Base-by-base conservation (phyloP, 108 stramenopile genomes). In the Aurantiochytrium sp. region DNA sequence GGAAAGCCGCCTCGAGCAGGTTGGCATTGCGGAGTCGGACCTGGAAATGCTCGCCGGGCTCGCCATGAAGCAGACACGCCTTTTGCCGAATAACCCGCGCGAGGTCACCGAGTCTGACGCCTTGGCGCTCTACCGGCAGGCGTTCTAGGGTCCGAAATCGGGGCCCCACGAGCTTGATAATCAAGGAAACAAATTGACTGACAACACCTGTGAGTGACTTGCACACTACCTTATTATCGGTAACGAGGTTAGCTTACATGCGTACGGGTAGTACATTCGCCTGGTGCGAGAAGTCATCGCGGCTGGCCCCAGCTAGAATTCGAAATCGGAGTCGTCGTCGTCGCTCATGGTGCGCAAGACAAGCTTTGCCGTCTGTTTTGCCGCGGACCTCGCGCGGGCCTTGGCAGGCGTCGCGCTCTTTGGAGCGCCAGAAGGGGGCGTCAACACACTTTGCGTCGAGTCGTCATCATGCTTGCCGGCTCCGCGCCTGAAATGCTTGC, bases 11-110 rank as follows among this genome's bases (percentile, higher is more conserved):
- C 69, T 88, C 12, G n/a, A 22, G 68, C 54, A 88, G 6, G 68
- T 88, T n/a, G 69, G 69, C 6, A 73, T 88, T 12, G 21, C 31
- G 4, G 85, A 85, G 34, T 41, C 15, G 4, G 87, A 88, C 37
- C 52, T 88, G 21, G 32, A 69, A 36, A 85, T 88, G 73, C 68
- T 88, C 34, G 68, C 87, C 27, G 21, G 41, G 36, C 22, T 52
- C 30, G 87, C 87, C 10, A 85, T 88, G 87, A 88, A 88, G 69
- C 87, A 88, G 34, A 88, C 68, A 36, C 42, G 87, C 24, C 87
- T 88, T 12, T 50, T 88, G 22, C 87, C 87, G 17, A 88, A 88
- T 32, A 88, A 88, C 37, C 85, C 87, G 36, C 42, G 87, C 34
- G 87, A 81, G 42, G 69, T 88, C 0, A 36, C 68, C 4, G 73